These are phyloP conservation scores for Penicillium soppii DNA, from an alignment of 495 filamentous ascomycete species.

Conservation along the genomic window DNA sequence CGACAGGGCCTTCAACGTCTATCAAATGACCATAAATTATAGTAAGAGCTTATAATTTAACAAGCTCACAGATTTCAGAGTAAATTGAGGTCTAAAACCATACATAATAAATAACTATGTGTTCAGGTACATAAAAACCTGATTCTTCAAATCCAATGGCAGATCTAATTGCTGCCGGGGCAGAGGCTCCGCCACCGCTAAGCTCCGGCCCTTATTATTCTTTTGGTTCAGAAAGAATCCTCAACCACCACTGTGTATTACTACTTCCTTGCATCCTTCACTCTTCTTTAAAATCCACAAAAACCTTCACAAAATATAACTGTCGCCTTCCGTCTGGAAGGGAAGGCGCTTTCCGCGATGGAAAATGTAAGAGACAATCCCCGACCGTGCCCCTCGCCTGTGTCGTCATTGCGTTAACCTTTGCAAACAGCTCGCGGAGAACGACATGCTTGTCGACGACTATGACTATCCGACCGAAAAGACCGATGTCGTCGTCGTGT, in stretches of 20 bases:
- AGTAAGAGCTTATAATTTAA: no score
- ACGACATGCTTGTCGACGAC: constrained; percentile 70
- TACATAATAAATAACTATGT: no score
- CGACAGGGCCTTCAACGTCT: no score
- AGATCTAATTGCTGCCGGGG: constrained; percentile 13
- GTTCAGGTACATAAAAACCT: no score
- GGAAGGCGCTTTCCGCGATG: constrained; percentile 41
- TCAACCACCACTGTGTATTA: constrained; percentile 15
- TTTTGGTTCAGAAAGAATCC: constrained; percentile 28
- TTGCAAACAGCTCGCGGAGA: constrained; percentile 40
- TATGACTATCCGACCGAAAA: constrained; percentile 75
- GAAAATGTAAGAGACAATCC: constrained; percentile 44
- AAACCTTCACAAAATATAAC: constrained; percentile 10
- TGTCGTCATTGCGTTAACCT: constrained; percentile 31
- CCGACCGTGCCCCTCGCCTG: constrained; percentile 24
- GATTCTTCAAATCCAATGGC: not conserved
- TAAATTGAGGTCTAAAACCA: no score
- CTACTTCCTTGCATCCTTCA: constrained; percentile 12
- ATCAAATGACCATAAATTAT: no score
- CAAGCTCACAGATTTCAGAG: no score
- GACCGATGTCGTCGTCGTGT: constrained; percentile 82
- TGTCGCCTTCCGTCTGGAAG: constrained; percentile 28
- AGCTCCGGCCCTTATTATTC: constrained; percentile 25
- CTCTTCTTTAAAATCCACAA: not conserved
- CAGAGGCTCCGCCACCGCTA: constrained; percentile 36